Evolutionary conservation across 192 early-diverging fungal species (phyloP), one percentile per base, ranked within the genome.

Genomic region (Mortierella alpina): DNA sequence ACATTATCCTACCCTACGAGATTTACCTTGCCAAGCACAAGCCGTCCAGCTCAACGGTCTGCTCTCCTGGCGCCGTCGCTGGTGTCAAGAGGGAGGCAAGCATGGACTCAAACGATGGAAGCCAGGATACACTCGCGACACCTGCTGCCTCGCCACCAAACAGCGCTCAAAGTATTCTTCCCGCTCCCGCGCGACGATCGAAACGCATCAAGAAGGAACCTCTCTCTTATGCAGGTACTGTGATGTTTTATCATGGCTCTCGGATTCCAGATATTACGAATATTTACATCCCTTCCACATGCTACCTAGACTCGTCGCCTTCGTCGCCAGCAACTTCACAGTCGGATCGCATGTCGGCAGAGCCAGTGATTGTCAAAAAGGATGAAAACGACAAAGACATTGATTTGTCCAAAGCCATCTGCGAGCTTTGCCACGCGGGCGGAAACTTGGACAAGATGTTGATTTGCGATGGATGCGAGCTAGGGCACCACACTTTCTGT

Each of bases 381-480:
- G 63, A 70, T 20, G 59, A 72, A 12, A 51, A 51, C 6, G 22
- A 39, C 22, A 41, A 23, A 18, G 65, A 45, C 15, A 23, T 51
- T 8, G 72, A 62, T 46, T 65, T 84, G 61, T 57, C 83, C 18
- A 86, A 87, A 58, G 85, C 85, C 53, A 84, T 87, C n/a, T 88
- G 88, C 59, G 75, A 79, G n/a, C 68, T 66, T 22, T 79, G 76
- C 44, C 76, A 67, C 55, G 44, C 18, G n/a, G 87, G 83, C 53
- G 87, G 86, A 55, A 69, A 85, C 61, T 85, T 83, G 67, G 90
- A 88, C 10, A 74, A 80, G 58, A 90, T 94, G 85, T 74, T 94
- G 40, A 88, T 93, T 22, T 97, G 96, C 80, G 94, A 95, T 78
- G 87, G 89, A 10, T 96, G 95, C 75, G 92, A 93, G 51, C 76